Evolutionary conservation across 2,329 filamentous ascomycete species (phyloP).

Genomic region (Trichophyton schoenleinii): DNA sequence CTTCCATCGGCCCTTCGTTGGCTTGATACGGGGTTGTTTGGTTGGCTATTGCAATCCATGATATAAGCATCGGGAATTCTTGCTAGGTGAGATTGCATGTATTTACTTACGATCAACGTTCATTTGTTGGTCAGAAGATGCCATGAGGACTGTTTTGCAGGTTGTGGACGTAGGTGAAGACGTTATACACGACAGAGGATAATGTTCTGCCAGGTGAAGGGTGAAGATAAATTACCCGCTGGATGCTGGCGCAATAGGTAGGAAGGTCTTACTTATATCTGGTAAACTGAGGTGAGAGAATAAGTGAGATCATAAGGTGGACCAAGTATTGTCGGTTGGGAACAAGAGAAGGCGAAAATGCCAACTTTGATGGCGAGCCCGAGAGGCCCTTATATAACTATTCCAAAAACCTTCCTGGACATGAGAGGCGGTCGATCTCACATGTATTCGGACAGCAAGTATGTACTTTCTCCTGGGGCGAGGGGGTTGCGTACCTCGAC

Average conservation of each 20-base stretch:
- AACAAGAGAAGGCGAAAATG: neutral
- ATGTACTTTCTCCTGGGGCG: neutral
- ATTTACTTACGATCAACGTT: neutral
- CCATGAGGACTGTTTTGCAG: neutral
- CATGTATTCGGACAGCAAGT: neutral
- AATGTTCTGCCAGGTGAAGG: neutral
- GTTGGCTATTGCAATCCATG: neutral
- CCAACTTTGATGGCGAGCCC: neutral
- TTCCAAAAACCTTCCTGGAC: neutral
- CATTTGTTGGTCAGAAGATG: neutral
- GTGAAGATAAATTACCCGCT: neutral
- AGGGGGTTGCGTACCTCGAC: neutral
- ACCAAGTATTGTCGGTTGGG: neutral
- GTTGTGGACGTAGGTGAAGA: neutral
- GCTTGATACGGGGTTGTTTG: neutral
- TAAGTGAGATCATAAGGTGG: neutral
- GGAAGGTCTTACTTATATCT: neutral
- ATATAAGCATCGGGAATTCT: neutral
- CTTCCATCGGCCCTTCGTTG: neutral
- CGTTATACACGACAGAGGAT: neutral
- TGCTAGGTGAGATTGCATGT: neutral
- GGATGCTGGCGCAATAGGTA: neutral
- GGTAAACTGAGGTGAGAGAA: neutral
- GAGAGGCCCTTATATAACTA: neutral
- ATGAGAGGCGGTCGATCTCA: constrained; percentile 1